Conservation (phyloP, 257 asterid genomes). For the Capsicum baccatum region DNA sequence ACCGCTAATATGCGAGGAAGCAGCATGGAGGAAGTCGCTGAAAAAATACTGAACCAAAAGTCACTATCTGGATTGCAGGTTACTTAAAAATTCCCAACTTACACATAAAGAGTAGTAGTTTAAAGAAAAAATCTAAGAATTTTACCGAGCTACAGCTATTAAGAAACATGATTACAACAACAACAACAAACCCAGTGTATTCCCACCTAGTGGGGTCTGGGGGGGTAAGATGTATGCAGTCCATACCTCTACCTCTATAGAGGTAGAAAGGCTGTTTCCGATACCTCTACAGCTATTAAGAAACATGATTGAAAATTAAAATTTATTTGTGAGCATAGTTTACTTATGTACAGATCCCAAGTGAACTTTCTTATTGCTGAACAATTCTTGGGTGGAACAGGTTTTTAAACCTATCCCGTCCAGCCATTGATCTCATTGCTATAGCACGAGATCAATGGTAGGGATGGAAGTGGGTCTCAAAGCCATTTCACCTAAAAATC, state of each 20-base stretch:
- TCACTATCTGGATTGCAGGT: slow-evolving; percentile 96
- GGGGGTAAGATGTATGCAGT: too few relatives aligned
- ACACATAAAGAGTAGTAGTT: background rate
- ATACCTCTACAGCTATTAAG: slow-evolving; percentile 4
- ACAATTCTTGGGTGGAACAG: slow-evolving; percentile 1
- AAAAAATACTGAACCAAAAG: slow-evolving; percentile 75
- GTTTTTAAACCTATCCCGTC: background rate
- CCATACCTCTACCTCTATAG: too few relatives aligned
- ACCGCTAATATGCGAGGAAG: slow-evolving; percentile 97
- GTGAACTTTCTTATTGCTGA: background rate
- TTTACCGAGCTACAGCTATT: background rate
- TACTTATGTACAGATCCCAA: background rate
- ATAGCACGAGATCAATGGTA: background rate
- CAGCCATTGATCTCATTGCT: slow-evolving; percentile 5
- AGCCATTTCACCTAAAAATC: slow-evolving; percentile 14
- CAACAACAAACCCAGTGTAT: too few relatives aligned
- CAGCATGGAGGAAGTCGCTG: slow-evolving; percentile 94
- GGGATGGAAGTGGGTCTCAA: background rate
- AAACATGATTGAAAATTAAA: background rate
- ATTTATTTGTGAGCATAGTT: background rate
- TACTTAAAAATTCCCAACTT: slow-evolving; percentile 24
- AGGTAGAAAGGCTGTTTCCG: too few relatives aligned
- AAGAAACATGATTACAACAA: slow-evolving; percentile 9
- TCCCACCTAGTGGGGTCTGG: too few relatives aligned
- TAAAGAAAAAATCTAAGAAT: slow-evolving; percentile 21